Evolutionary conservation across 2,329 filamentous ascomycete genomes (phyloP), one percentile per base, ranked within the genome.

Genomic region (Monosporascus sp.): DNA sequence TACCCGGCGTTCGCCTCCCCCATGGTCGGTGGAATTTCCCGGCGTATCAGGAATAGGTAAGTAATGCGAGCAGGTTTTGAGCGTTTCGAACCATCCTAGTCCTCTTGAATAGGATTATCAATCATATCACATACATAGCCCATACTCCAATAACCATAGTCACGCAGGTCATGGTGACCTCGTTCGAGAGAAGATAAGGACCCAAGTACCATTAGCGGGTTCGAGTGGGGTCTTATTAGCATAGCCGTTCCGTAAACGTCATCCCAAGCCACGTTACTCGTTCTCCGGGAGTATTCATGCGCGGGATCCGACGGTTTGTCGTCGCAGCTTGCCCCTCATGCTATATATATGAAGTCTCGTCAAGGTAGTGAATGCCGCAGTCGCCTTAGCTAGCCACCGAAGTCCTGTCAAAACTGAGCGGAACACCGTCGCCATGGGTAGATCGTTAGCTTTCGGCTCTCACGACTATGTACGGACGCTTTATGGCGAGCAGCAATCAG

Each of bases 391-490:
- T 11, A 14, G 31, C 8, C 31, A 34, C 11, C 31, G 31, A 34
- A 34, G 31, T 14, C 31, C 14, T 34, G 31, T 51, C 27, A 45
- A 50, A 7, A 24, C 17, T 2, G 49, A 49, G 18, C 51, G 54
- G 49, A 59, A 59, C 9, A 51, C 55, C 17, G 53, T 54, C 17
- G 53, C 57, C n/a, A 46, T 46, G 42, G 24, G 42, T 9, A 42
- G 17, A 46, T 25, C 24, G 25, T 8, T n/a, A 8, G 18, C 17
- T 34, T 22, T 58, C 8, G 54, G 56, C 3, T 51, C 54, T 27
- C 57, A 59, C 42, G 57, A 59, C 9, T 58, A 58, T 45, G 55
- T 59, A n/a, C n/a, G n/a, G n/a, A n/a, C n/a, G n/a, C n/a, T n/a
- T 39, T 15, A 14, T 5, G 9, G 11, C 22, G 17, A 15, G 7